phyloP scores from a whole-genome alignment of 2,329 filamentous ascomycete species.

The Coniella vitis region DNA sequence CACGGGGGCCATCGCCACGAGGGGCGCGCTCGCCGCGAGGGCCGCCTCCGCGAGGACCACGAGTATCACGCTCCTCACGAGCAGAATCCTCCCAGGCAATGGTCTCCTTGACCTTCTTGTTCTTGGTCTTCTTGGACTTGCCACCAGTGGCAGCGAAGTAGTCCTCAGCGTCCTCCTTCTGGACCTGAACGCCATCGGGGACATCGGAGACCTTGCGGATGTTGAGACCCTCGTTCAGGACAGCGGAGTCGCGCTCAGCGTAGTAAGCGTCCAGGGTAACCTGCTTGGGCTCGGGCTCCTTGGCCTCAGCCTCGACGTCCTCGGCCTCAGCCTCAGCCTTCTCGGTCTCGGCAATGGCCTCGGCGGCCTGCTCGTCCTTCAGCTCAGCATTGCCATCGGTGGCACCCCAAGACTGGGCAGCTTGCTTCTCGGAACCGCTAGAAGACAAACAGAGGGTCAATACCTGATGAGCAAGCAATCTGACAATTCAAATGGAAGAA shows the following conservation, averaged over 20 bases:
- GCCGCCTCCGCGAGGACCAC: slow-evolving; percentile 47
- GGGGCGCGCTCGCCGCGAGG: slow-evolving; percentile 38
- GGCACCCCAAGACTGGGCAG: slow-evolving; percentile 83
- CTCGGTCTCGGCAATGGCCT: slow-evolving; percentile 80
- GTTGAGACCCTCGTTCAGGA: slow-evolving; percentile 57
- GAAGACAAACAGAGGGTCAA: not conserved
- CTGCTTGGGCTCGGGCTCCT: slow-evolving; percentile 75
- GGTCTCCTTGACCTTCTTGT: slow-evolving; percentile 84
- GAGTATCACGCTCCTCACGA: slow-evolving; percentile 48
- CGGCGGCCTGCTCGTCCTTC: slow-evolving; percentile 86
- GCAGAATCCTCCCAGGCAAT: slow-evolving; percentile 4
- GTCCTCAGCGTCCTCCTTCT: slow-evolving; percentile 61
- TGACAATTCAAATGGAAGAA: not conserved
- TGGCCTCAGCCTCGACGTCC: slow-evolving; percentile 32
- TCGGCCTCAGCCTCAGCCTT: slow-evolving; percentile 60
- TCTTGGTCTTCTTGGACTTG: slow-evolving; percentile 74
- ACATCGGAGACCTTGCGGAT: slow-evolving; percentile 92
- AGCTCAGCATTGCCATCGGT: slow-evolving; percentile 75
- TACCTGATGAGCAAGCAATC: not conserved
- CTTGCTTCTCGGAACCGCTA: slow-evolving; percentile 75
- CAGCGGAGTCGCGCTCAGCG: slow-evolving; percentile 68
- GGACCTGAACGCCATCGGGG: slow-evolving; percentile 50
- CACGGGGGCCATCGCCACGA: slow-evolving; percentile 38
- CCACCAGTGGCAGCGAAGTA: slow-evolving; percentile 69
- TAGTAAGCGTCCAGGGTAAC: slow-evolving; percentile 89